Evolutionary conservation across 148 eudicot genomes (phyloP), one percentile per base, ranked within the genome.

Genomic region (Silene latifolia): DNA sequence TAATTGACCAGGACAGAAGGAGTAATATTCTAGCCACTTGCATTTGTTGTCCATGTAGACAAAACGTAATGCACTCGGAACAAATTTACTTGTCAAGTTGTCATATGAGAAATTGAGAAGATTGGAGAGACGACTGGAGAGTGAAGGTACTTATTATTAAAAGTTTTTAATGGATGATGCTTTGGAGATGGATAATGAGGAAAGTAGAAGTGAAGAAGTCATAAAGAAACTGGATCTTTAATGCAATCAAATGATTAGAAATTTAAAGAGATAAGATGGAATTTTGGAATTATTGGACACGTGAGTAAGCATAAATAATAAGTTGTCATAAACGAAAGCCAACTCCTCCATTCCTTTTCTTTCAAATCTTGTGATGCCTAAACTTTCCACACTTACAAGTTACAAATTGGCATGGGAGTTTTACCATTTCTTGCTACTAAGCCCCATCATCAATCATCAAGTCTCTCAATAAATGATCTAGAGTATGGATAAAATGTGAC

Each of bases 331-430:
- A 70, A 70, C 21, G 4, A 53, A 51, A 23, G n/a, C 13, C 25
- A 70, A 70, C 61, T 69, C 35, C n/a, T 67, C 72, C 58, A 69
- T 69, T 69, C 58, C 72, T n/a, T n/a, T n/a, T n/a, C n/a, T n/a
- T n/a, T n/a, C 8, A 21, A 51, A 27, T 46, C 39, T 69, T 69
- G 35, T 63, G 14, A 69, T 47, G 32, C 5, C n/a, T 0, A 12
- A 47, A 19, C 57, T 48, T 48, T 23, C 15, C 57, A 69, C 58
- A 69, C 59, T 69, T 69, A 8, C 63, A 8, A 60, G 10, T 39
- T 39, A 39, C 15, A n/a, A 67, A 11, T n/a, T 67, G 18, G 29
- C 17, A 35, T 21, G 54, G 58, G 10, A 8, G 10, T 1, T 20
- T 47, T 19, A 11, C 71, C 25, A 44, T 69, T 69, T 57, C 72